Conservation (phyloP, 345 rosid genomes). For the Geranium rotundifolium region DNA sequence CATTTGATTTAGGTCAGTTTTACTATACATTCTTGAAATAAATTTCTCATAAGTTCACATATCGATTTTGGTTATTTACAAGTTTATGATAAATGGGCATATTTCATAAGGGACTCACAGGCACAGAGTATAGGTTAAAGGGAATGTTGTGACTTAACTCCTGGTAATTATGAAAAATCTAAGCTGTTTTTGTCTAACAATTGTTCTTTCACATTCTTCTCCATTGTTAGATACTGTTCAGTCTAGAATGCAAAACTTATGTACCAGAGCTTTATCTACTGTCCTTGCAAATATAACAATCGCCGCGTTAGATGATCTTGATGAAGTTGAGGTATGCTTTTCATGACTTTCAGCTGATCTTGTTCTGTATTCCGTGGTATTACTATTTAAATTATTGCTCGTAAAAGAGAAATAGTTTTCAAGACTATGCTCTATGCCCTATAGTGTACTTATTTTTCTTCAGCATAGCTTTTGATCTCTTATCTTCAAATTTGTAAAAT, state of each 20-base stretch:
- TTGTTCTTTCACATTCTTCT: conserved; percentile 3
- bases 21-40: not conserved
- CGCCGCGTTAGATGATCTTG: conserved; percentile 46
- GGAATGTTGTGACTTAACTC: not conserved
- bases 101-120: too few relatives aligned
- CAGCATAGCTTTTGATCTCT: too few relatives aligned
- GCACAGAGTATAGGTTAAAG: not conserved
- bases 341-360: conserved; percentile 4
- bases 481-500: too few relatives aligned
- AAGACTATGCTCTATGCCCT: too few relatives aligned
- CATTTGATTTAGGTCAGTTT: conserved; percentile 47
- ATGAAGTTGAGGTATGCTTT: conserved; percentile 61
- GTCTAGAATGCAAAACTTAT: conserved; percentile 37
- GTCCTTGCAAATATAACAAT: conserved; percentile 49
- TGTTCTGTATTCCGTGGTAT: not conserved
- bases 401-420: not conserved
- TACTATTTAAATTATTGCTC: not conserved
- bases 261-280: conserved; percentile 43
- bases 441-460: too few relatives aligned
- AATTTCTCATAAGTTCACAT: not conserved
- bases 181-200: not conserved
- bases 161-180: conserved; percentile 1
- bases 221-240: conserved; percentile 48
- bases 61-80: not conserved
- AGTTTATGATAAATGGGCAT: not conserved